Conservation (phyloP, 1,139 yeast species). For the Scheffersomyces insectosa region DNA sequence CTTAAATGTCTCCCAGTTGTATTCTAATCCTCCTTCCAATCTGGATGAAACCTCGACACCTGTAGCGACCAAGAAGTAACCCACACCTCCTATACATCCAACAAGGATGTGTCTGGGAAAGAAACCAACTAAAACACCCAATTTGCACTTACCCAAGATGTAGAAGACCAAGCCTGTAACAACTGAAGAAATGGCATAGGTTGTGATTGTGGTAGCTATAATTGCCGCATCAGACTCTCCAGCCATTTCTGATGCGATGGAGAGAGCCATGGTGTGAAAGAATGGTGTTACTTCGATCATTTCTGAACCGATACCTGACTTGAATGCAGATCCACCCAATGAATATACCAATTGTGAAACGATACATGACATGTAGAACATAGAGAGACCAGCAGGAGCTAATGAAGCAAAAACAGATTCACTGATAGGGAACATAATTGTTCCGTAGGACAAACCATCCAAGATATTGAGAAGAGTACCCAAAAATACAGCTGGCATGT, state of each 20-base stretch:
- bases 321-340: conserved; percentile 86
- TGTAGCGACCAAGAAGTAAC: conserved; percentile 85
- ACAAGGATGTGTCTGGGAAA: conserved; percentile 95
- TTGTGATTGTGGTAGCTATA: conserved; percentile 81
- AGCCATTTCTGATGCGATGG: conserved; percentile 61
- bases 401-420: conserved; percentile 72
- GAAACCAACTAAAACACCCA: conserved; percentile 89
- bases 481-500: conserved; percentile 74
- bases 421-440: conserved; percentile 93
- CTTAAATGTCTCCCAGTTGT: conserved; percentile 56
- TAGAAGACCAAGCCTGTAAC: conserved; percentile 85
- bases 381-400: conserved; percentile 88
- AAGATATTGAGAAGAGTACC: conserved; percentile 84
- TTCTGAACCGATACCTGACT: conserved; percentile 91
- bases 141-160: conserved; percentile 68
- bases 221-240: conserved; percentile 55
- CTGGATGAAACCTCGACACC: conserved; percentile 90
- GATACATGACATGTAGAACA: conserved; percentile 90
- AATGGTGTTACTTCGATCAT: conserved; percentile 99
- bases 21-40: conserved; percentile 69
- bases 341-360: conserved; percentile 87
- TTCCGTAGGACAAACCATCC: conserved; percentile 94
- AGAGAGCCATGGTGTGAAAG: conserved; percentile 90
- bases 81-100: conserved; percentile 98
- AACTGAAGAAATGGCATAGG: conserved; percentile 80